Conservation (phyloP, 352 stramenopile genomes). For the Elongisporangium anandrum region DNA sequence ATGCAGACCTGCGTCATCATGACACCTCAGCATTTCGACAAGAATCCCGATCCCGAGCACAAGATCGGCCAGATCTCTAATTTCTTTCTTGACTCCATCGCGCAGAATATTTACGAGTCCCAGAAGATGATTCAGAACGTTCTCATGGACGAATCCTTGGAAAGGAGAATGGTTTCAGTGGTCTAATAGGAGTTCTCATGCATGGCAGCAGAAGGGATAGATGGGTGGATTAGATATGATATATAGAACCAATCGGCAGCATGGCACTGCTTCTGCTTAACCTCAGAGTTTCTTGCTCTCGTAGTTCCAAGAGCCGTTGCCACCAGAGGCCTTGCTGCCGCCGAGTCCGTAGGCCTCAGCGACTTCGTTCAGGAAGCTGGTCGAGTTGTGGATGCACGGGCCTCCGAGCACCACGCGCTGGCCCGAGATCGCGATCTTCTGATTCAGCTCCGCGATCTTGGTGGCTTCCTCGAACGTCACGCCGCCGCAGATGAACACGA, state of each 20-base stretch:
- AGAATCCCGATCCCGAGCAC: neutral
- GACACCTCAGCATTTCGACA: neutral
- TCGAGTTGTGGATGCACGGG: slow-evolving; percentile 97
- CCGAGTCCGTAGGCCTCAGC: slow-evolving; percentile 52
- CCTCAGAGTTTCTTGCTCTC: slow-evolving; percentile 63
- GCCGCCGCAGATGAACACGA: slow-evolving; percentile 98
- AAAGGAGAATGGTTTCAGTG: too few relatives aligned
- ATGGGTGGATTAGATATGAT: neutral
- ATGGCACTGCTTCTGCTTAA: too few relatives aligned
- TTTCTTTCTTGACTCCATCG: neutral
- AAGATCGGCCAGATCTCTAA: neutral
- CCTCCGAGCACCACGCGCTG: slow-evolving; percentile 93
- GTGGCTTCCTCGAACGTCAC: slow-evolving; percentile 99
- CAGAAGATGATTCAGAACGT: neutral
- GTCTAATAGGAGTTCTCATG: too few relatives aligned
- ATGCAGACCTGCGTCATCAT: neutral
- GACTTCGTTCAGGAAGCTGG: slow-evolving; percentile 95
- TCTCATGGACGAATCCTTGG: neutral
- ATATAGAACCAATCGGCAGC: slow-evolving; percentile 1
- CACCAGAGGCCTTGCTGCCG: slow-evolving; percentile 1
- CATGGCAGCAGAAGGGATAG: too few relatives aligned
- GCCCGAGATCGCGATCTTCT: slow-evolving; percentile 70
- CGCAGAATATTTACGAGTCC: neutral
- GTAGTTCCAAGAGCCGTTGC: slow-evolving; percentile 38
- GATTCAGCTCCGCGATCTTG: slow-evolving; percentile 97